Evolutionary conservation across 176 grass and related monocot genomes (phyloP), one percentile per base, ranked within the genome.

Genomic region (Avena insularis): DNA sequence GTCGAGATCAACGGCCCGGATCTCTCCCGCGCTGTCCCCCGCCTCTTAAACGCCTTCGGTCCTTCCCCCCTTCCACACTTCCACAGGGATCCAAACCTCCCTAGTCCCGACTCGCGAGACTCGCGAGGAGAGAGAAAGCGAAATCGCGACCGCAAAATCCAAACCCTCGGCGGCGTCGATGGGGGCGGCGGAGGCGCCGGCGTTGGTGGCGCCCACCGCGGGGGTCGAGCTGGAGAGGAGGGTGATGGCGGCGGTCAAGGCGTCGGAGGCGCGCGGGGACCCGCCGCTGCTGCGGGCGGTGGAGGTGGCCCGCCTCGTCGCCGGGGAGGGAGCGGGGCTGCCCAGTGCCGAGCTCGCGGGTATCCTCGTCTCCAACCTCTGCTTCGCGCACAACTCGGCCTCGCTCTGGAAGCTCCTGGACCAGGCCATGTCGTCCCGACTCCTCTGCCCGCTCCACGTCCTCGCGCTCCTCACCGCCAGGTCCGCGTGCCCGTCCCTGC

Each of bases 321-420:
- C 84, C 60, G 92, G 85, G 50, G 80, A 86, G 11, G 91, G 91
- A 14, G 49, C 90, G 8, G 84, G 66, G 68, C 49, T 93, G 40
- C 94, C 97, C 40, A 94, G 75, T 88, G 81, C 92, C 0, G 94
- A 96, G 45, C 92, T 99, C 10, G 97, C 90, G 3, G 79, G 79
- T 75, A 93, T 96, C 79, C 90, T 99, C 79, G 92, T 99, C 78
- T 94, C 97, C 81, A 91, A 94, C 85, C 94, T 99, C 78, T 99
- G 97, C 82, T 96, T 96, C 87, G 87, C 87, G 78, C 91, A 94
- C 85, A 91, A 99, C 83, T 93, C 89, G 2, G 85, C 97, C 54
- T 94, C 92, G n/a, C 80, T 99, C 11, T 99, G 97, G 97, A 99
- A 96, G 87, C 97, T 99, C 79, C 83, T 99, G 5, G 97, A 92